Evolutionary conservation across 805 yeast genomes (phyloP).

Genomic region (Wickerhamomyces xylosicus): DNA sequence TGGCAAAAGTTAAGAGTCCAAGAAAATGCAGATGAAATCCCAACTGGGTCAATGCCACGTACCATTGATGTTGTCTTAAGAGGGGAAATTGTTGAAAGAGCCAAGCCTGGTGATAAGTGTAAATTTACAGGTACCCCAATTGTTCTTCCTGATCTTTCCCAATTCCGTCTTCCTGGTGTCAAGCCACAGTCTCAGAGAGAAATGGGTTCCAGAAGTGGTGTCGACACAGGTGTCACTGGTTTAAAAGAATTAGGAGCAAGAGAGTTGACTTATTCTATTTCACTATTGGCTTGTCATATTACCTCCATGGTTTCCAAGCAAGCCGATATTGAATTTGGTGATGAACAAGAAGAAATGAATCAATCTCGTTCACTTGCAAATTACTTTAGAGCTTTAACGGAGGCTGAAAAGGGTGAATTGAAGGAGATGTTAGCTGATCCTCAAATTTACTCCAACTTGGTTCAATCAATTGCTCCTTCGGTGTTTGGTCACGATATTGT

Average conservation of each 20-base stretch:
- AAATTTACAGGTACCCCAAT: conserved; percentile 90
- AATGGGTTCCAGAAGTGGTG: conserved; percentile 45
- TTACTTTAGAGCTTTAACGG: conserved; percentile 67
- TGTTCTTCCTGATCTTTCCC: conserved; percentile 90
- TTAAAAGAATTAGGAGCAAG: conserved; percentile 78
- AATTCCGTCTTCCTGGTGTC: conserved; percentile 89
- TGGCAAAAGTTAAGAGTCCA: conserved; percentile 96
- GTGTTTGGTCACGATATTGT: conserved; percentile 93
- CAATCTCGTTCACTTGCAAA: conserved; percentile 65
- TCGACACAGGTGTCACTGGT: conserved; percentile 83
- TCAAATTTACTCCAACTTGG: conserved; percentile 74
- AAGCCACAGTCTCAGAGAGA: conserved; percentile 79
- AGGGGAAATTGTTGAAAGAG: conserved; percentile 91
- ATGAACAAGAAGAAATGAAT: conserved; percentile 26
- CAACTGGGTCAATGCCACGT: conserved; percentile 98
- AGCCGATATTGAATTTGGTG: conserved; percentile 27
- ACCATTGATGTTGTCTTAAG: conserved; percentile 86
- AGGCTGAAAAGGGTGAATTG: conserved; percentile 75
- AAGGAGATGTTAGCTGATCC: conserved; percentile 87
- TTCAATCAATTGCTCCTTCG: conserved; percentile 87
- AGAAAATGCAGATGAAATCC: conserved; percentile 93
- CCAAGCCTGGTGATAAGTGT: conserved; percentile 96
- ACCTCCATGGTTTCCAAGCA: conserved; percentile 40
- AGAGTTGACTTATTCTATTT: conserved; percentile 84
- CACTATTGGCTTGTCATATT: conserved; percentile 88